Base-by-base conservation (phyloP, 495 filamentous ascomycete species). In the Astrothelium subdiscretum region DNA sequence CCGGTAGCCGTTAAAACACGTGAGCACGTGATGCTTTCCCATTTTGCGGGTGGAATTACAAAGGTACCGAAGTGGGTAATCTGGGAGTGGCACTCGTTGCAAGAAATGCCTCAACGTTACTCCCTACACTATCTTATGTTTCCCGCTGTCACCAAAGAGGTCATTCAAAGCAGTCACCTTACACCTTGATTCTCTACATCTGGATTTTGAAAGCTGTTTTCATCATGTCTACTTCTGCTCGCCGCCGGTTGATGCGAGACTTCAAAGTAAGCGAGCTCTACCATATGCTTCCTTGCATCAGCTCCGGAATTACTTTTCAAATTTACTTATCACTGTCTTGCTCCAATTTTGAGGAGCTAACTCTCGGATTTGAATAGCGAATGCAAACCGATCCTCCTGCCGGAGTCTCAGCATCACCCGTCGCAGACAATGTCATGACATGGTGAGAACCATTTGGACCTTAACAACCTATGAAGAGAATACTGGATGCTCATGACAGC, bases 351-450 rank as follows among this genome's bases (percentile, higher is more conserved):
- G 3, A 27, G 8, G 20, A 26, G 20, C 35, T 31, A n/a, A 62
- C 52, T 31, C 48, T 59, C 32, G 26, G 24, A 32, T 65, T 26
- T 24, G 62, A n/a, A 43, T 70, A 97, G 94, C 91, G 94, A 73
- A 98, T 98, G 95, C 94, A 98, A 80, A 97, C 92, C 63, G 94
- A 98, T 72, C 94, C 94, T 69, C 94, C 94, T 8, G 95, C 92
- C 64, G 94, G 94, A 62, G 94, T 98, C 48, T 97, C 92, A 62
- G 94, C 94, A 38, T 97, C 94, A 38, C 94, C 94, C 0, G 88
- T 98, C 24, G 89, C 92, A 48, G 94, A 98, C 73, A 98, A 98
- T 80, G 94, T 98, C 48, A 97, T 98, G 94, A 97, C 91, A 58
- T 98, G 94, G 94, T 97, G 83, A 66, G 79, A 57, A 58, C 24